Evolutionary conservation across 257 asterid species (phyloP), one percentile per base, ranked within the genome.

Genomic region (Osmanthus fragrans): DNA sequence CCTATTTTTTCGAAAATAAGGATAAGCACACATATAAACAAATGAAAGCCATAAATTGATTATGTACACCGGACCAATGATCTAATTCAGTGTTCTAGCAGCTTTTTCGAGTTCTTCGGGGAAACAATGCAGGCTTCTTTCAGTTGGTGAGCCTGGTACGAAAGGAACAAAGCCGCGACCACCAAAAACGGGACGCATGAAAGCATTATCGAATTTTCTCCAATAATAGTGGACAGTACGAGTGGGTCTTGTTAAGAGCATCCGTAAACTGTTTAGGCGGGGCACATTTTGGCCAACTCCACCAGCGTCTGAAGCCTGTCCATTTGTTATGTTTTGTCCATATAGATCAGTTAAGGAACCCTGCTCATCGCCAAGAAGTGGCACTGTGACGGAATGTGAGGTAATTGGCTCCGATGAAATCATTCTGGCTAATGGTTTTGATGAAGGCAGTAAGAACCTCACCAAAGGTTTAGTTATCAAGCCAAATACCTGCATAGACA

Each of bases 151-250:
- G 60, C 96, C 96, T 5, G 98, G 98, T 3, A 88, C 92, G n/a
- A 64, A 93, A 0, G 98, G 98, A 7, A 90, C 98, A 32, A 95
- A 95, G 12, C 99, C 99, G 66, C 98, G 96, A 18, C 99, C 99
- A 29, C 99, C 99, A 30, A 96, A 96, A 73, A 90, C 93, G 0
- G 98, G 99, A 45, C 99, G 97, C 99, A 96, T 96, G 87, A 93
- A 88, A 36, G 92, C 89, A 8, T 96, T 56, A 5, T 96, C 99
- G 40, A 96, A 93, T 80, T 90, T 92, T 76, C 98, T 89, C 99
- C 99, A 96, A 25, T 93, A 92, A 87, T 89, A 82, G 79, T 96
- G 99, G 69, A 92, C 98, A 0, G 99, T 96, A 45, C 87, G 94
- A 66, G 94, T 82, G 21, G 99, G 98, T 98, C 99, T 40, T 40